phyloP scores from a whole-genome alignment of 208 protist genomes.

The Leishmania lainsoni region DNA sequence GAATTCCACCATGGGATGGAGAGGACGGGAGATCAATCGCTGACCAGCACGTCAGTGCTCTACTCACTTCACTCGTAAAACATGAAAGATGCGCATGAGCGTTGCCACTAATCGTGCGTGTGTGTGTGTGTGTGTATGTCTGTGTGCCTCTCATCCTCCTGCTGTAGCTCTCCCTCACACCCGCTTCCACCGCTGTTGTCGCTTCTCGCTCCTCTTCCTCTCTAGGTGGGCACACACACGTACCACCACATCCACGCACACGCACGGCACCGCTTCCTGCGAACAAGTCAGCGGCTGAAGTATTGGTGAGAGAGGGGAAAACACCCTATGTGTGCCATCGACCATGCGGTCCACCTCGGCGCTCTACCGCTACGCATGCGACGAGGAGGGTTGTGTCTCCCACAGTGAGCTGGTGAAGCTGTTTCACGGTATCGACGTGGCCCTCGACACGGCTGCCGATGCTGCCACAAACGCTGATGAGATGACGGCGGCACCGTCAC shows the following conservation, averaged over 20 bases:
- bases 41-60: background rate
- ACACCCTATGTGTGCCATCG: background rate
- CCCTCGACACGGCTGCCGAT: constrained; percentile 3
- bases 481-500: background rate
- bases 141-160: background rate
- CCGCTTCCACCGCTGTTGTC: background rate
- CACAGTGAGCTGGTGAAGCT: constrained; percentile 62
- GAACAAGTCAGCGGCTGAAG: background rate
- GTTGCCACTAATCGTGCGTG: background rate
- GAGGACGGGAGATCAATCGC: background rate
- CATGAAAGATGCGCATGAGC: background rate
- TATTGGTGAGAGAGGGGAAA: background rate
- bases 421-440: constrained; percentile 54
- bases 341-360: constrained; percentile 64
- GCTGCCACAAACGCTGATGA: background rate
- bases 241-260: background rate
- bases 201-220: background rate
- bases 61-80: background rate
- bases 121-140: background rate
- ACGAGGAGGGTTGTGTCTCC: constrained; percentile 56
- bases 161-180: background rate
- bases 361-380: constrained; percentile 70
- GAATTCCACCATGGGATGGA: background rate
- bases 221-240: background rate
- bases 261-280: background rate